Conservation (phyloP, 2,329 filamentous ascomycete species). For the Talaromyces sp. region DNA sequence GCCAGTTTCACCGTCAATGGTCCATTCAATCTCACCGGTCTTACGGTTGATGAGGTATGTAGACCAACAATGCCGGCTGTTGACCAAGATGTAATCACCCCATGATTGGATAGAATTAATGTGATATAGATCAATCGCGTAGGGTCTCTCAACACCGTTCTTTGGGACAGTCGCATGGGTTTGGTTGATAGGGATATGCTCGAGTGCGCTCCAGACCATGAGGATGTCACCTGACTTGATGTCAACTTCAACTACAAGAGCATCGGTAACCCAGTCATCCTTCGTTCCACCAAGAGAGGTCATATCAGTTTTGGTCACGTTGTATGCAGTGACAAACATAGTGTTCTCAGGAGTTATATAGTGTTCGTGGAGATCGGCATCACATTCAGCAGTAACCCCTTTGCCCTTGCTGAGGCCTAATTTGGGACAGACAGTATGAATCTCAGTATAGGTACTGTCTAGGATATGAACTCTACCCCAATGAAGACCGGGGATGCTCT, state of each 20-base stretch:
- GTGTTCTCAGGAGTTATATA: slow-evolving; percentile 38
- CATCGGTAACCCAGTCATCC: slow-evolving; percentile 35
- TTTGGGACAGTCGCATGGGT: slow-evolving; percentile 22
- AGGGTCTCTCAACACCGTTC: slow-evolving; percentile 13
- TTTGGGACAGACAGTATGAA: not conserved
- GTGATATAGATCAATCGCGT: slow-evolving; percentile 30
- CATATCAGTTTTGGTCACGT: slow-evolving; percentile 33
- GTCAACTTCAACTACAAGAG: slow-evolving; percentile 41
- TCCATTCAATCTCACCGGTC: slow-evolving; percentile 25
- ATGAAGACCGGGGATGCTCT: not conserved
- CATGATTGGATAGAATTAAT: slow-evolving; percentile 28
- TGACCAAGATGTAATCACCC: slow-evolving; percentile 29
- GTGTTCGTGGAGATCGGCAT: slow-evolving; percentile 41
- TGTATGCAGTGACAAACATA: slow-evolving; percentile 37
- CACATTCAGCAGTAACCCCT: not conserved
- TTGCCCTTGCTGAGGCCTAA: not conserved
- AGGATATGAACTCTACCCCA: not conserved
- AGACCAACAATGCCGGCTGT: slow-evolving; percentile 30
- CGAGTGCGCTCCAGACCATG: slow-evolving; percentile 43
- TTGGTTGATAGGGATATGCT: slow-evolving; percentile 26
- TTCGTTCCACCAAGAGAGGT: slow-evolving; percentile 27
- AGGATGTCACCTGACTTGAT: slow-evolving; percentile 34
- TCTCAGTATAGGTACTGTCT: not conserved
- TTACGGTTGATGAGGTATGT: slow-evolving; percentile 23
- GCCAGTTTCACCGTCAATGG: slow-evolving; percentile 9